These are phyloP conservation scores for Xylaria sp. DNA, from an alignment of 2,329 filamentous ascomycete species.

Conservation along the genomic window DNA sequence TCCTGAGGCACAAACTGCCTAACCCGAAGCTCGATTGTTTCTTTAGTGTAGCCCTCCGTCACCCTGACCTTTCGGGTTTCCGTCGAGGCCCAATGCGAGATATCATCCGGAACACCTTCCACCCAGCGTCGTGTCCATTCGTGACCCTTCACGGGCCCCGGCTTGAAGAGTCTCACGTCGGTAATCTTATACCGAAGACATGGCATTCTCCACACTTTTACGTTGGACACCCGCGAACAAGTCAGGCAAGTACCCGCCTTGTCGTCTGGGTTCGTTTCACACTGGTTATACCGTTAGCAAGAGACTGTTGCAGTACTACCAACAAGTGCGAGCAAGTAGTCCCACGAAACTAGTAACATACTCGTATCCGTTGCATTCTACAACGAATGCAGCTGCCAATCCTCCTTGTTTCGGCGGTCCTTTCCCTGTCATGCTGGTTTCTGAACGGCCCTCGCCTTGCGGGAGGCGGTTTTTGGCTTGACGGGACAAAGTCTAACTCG, in stretches of 20 bases:
- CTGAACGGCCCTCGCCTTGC: constrained; percentile 65
- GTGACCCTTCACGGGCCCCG: constrained; percentile 66
- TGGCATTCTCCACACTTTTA: constrained; percentile 64
- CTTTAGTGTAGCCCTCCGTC: constrained; percentile 65
- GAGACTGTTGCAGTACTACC: constrained; percentile 5
- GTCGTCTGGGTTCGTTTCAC: constrained; percentile 61
- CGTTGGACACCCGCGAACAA: constrained; percentile 63
- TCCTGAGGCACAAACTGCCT: constrained; percentile 65
- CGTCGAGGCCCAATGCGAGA: constrained; percentile 65
- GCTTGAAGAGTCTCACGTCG: constrained; percentile 68
- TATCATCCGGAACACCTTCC: constrained; percentile 65
- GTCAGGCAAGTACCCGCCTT: constrained; percentile 62
- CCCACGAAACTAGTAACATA: constrained; percentile 52
- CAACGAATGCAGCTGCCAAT: constrained; percentile 70
- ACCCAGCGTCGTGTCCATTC: constrained; percentile 71
- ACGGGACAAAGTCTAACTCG: constrained; percentile 51
- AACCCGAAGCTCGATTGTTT: constrained; percentile 61
- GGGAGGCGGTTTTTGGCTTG: constrained; percentile 52
- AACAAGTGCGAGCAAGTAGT: background rate
- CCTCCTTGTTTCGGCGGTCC: constrained; percentile 67
- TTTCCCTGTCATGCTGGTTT: constrained; percentile 61
- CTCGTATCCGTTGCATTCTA: constrained; percentile 70
- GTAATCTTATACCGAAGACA: constrained; percentile 71
- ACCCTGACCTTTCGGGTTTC: constrained; percentile 63
- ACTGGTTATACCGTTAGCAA: constrained; percentile 54